Evolutionary conservation across 305 asterid species (phyloP).

Genomic region (Fraxinus ornus): DNA sequence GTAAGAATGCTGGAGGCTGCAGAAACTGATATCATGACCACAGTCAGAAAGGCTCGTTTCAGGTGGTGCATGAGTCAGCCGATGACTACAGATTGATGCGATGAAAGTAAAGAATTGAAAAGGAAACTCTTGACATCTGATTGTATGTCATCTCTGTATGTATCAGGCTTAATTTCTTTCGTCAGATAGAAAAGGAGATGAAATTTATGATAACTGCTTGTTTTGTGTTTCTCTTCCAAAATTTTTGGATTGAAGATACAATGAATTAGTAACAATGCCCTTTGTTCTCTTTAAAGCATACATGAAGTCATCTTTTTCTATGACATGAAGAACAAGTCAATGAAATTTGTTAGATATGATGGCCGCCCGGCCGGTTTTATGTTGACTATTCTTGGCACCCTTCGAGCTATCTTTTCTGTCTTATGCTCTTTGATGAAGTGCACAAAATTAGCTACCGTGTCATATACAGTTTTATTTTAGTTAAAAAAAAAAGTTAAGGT

Average conservation of each 20-base stretch:
- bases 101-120: slow-evolving; percentile 23
- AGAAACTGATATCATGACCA: slow-evolving; percentile 54
- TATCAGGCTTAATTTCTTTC: slow-evolving; percentile 36
- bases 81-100: slow-evolving; percentile 48
- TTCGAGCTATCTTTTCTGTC: background rate
- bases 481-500: too few relatives aligned
- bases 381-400: background rate
- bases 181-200: slow-evolving; percentile 44
- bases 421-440: background rate
- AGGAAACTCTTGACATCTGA: slow-evolving; percentile 14
- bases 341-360: background rate
- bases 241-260: slow-evolving; percentile 34
- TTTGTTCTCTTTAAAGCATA: background rate
- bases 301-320: background rate
- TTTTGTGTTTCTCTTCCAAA: slow-evolving; percentile 26
- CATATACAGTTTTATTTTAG: background rate
- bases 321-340: background rate
- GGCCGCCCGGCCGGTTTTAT: background rate
- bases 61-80: slow-evolving; percentile 66
- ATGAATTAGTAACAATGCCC: slow-evolving; percentile 33
- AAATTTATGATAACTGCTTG: slow-evolving; percentile 34
- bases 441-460: background rate
- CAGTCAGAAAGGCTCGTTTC: slow-evolving; percentile 62
- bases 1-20: slow-evolving; percentile 61
- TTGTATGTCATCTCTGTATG: slow-evolving; percentile 38